Evolutionary conservation across 2,329 filamentous ascomycete species (phyloP).

Genomic region (Xylariomycetidae sp.): DNA sequence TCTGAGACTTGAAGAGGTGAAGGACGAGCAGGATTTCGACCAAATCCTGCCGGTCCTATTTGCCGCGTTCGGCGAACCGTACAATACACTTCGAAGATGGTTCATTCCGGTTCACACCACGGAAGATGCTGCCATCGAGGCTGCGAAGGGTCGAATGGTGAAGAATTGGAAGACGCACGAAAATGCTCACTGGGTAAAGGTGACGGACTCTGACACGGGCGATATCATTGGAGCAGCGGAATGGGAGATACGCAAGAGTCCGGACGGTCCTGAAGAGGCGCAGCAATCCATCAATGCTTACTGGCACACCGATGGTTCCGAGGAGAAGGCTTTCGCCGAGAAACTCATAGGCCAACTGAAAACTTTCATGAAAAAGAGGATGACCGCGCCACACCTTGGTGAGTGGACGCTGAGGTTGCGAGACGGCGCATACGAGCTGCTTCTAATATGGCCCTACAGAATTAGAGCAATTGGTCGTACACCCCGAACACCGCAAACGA

Average conservation of each 20-base stretch:
- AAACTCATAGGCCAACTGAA: constrained; percentile 7
- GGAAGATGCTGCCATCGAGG: constrained; percentile 7
- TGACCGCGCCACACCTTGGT: constrained; percentile 10
- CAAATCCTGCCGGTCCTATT: constrained; percentile 8
- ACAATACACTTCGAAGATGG: constrained; percentile 11
- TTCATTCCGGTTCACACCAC: constrained; percentile 13
- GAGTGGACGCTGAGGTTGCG: constrained; percentile 1
- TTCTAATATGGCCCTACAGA: constrained; percentile 3
- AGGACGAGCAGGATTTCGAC: constrained; percentile 8
- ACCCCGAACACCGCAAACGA: constrained; percentile 4
- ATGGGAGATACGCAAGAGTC: constrained; percentile 7
- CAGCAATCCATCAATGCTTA: constrained; percentile 7
- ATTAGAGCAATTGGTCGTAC: constrained; percentile 9
- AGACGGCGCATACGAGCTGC: too few relatives aligned
- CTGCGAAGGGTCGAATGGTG: constrained; percentile 2
- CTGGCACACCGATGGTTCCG: constrained; percentile 9
- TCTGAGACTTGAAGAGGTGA: constrained; percentile 6
- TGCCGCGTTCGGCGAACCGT: constrained; percentile 9
- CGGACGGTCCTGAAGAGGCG: constrained; percentile 2
- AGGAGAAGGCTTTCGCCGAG: constrained; percentile 8
- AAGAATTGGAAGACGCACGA: constrained; percentile 7
- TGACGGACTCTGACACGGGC: constrained; percentile 5
- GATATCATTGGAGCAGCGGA: constrained; percentile 8
- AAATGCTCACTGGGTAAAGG: constrained; percentile 10
- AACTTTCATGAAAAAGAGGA: constrained; percentile 11